Evolutionary conservation across 176 grass and related monocot genomes (phyloP).

Genomic region (Aechmea fasciata): DNA sequence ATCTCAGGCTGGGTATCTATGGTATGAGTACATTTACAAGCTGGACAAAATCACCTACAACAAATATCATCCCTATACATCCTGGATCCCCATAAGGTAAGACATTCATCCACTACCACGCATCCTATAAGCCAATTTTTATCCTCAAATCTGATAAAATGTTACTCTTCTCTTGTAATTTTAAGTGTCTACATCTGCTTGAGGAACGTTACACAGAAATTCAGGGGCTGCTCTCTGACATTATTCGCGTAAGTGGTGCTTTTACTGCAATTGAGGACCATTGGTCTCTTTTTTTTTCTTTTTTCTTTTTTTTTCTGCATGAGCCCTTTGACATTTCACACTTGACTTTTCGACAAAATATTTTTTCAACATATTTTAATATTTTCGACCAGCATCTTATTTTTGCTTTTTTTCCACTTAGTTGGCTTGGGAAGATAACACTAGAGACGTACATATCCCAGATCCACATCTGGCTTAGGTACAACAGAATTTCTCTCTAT

Average conservation of each 20-base stretch:
- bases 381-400: not conserved
- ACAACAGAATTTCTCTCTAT: not conserved
- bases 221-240: slow-evolving; percentile 72
- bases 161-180: slow-evolving; percentile 18
- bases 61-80: slow-evolving; percentile 96
- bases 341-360: not conserved
- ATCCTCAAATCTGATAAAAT: slow-evolving; percentile 33
- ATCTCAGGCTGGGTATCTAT: slow-evolving; percentile 79
- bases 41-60: slow-evolving; percentile 95
- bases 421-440: slow-evolving; percentile 99
- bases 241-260: slow-evolving; percentile 76
- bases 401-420: slow-evolving; percentile 24
- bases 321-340: not conserved
- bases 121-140: slow-evolving; percentile 3
- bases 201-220: slow-evolving; percentile 87
- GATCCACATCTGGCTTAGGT: slow-evolving; percentile 99
- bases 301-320: too few relatives aligned
- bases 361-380: too few relatives aligned
- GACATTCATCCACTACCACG: slow-evolving; percentile 5
- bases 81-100: slow-evolving; percentile 99
- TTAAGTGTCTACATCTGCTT: slow-evolving; percentile 85
- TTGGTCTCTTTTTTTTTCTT: too few relatives aligned
- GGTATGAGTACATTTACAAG: slow-evolving; percentile 99
- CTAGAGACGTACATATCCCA: slow-evolving; percentile 98
- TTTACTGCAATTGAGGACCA: not conserved